Evolutionary conservation across 192 early-diverging fungal genomes (phyloP), one percentile per base, ranked within the genome.

Genomic region (Coemansia sp.): DNA sequence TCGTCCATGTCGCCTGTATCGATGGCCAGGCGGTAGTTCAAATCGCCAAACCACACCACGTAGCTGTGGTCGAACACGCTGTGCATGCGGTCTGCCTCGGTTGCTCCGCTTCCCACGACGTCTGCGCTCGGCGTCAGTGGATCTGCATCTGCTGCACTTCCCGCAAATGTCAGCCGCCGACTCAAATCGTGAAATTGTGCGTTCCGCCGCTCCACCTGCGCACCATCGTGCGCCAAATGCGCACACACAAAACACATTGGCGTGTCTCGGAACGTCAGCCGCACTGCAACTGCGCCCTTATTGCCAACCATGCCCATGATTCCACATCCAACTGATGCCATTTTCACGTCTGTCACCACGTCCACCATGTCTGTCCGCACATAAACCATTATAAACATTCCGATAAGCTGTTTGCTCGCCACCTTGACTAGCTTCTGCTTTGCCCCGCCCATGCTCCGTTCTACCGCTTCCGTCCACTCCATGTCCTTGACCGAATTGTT

Each of bases 221-320:
- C 81, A 1, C 84, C 78, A 63, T 94, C 92, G 3, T 94, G 94
- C 0, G 97, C 97, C 49, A 99, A 73, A 70, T 99, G 97, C 32
- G 87, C 84, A 62, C 89, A 93, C n/a, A 99, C 89, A 72, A 96
- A 88, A 50, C 89, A 89, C 3, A 96, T 26, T 54, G 91, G 92
- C 4, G 93, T 89, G 65, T 95, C 93, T 47, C 85, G 69, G 53
- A 87, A 86, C 18, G 85, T 76, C 48, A 98, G 70, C 19, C 95
- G 84, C 38, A 96, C 85, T 2, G 89, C 88, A 7, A 94, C 90
- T 0, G 89, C 93, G 19, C 97, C 97, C 82, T 99, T 99, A 77
- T 99, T 99, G 38, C 95, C 97, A 53, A 92, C 84, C 45, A 93
- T 68, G 11, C 90, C 89, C 88, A 93, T 89, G 39, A 94, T 78